Conservation (phyloP, 2,329 filamentous ascomycete species). For the Aspergillus sp. region DNA sequence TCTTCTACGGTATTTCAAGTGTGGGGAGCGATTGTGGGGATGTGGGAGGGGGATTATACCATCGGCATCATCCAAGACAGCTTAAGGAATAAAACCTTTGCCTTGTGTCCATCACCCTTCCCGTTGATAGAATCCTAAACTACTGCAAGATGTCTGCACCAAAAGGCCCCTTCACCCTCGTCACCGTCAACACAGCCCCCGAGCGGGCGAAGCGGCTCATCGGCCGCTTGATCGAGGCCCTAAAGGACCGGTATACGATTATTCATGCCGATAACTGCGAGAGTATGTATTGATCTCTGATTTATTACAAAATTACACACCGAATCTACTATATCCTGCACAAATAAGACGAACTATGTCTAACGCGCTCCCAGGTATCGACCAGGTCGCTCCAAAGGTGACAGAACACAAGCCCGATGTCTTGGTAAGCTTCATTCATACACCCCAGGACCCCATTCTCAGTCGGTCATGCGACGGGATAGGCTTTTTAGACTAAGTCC, state of each 20-base stretch:
- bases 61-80: too few relatives aligned
- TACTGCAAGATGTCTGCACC: slow-evolving; percentile 33
- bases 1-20: background rate
- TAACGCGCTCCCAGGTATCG: slow-evolving; percentile 41
- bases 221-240: slow-evolving; percentile 59
- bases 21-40: slow-evolving; percentile 6
- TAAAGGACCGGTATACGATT: slow-evolving; percentile 66
- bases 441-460: too few relatives aligned
- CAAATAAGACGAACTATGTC: background rate
- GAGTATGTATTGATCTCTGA: slow-evolving; percentile 43
- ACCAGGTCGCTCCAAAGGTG: slow-evolving; percentile 57
- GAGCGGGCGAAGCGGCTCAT: slow-evolving; percentile 64
- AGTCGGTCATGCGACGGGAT: too few relatives aligned
- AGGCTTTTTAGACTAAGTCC: too few relatives aligned
- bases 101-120: background rate
- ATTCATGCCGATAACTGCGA: slow-evolving; percentile 62
- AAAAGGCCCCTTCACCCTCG: slow-evolving; percentile 61
- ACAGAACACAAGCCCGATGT: slow-evolving; percentile 54
- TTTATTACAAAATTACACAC: background rate
- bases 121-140: background rate
- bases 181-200: slow-evolving; percentile 68
- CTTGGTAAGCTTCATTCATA: slow-evolving; percentile 44
- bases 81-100: background rate
- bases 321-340: background rate
- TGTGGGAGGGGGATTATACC: background rate